Evolutionary conservation across 106 monocot species (phyloP), one percentile per base, ranked within the genome.

Genomic region (Cymbidium sinense): DNA sequence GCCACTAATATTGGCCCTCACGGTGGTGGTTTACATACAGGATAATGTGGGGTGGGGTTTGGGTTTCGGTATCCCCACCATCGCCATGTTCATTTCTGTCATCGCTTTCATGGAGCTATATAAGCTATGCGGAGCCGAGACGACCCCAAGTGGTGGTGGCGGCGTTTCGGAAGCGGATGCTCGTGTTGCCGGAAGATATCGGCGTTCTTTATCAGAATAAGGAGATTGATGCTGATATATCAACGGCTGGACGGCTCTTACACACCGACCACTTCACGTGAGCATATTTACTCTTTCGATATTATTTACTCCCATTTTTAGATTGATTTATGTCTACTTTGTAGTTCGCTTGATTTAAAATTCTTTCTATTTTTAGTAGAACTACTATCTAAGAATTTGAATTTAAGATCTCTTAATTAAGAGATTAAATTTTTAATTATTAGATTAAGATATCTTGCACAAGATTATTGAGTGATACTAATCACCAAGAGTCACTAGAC

Each of bases 191-290:
- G 0, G 89, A 81, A 0, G 35, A 70, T 17, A 28, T 74, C 23
- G 52, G 50, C 2, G 73, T 58, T 28, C 82, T 94, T 0, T 91
- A 91, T 69, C 80, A 86, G 47, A 80, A 91, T 34, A 82, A 87
- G 74, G 85, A 89, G 80, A 77, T 94, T 20, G 94, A 94, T 73
- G 85, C 80, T 4, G 73, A 64, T 23, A 89, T 94, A 70, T 87
- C 94, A 3, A 76, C 58, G 13, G 64, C 67, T n/a, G 94, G 94
- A 20, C 81, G 79, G 19, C 83, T 88, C 23, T 77, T 83, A 34
- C 88, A 85, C 41, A 85, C 82, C 34, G 18, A 83, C 17, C 82
- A 88, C 7, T 80, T 88, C 10, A 70, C 17, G 70, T 70, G 27
- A 70, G 70, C 36, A 4, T n/a, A n/a, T 36, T 36, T 3, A 35